Base-by-base conservation (phyloP, 208 protist species). In the Leishmania amazonensis region DNA sequence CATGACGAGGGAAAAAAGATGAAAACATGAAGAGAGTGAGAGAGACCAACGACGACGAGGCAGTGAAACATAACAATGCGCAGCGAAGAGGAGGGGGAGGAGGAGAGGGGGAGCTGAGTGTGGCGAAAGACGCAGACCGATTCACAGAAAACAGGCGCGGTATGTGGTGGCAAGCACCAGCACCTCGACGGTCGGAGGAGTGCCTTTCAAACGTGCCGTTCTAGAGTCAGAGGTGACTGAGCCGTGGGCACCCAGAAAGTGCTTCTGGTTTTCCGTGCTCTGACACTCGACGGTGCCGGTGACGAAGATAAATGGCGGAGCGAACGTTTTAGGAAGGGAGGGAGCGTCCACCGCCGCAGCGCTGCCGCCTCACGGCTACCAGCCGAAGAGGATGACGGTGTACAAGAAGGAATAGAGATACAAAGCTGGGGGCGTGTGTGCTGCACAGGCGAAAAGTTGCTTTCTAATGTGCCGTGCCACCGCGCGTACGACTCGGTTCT, bases 241-340 rank as follows among this genome's bases (percentile, higher is more conserved):
- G 17, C 24, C 7, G 24, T 62, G 57, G 19, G 60, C 60, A 40
- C 9, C 11, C 9, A 19, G 60, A 31, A 38, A 65, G 28, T 65
- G 60, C 60, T 11, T n/a, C n/a, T 65, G 24, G n/a, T 31, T 15
- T 65, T 19, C n/a, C 11, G n/a, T 40, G 11, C 13, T 0, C n/a
- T 3, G 1, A 65, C n/a, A 11, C 24, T 5, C 11, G 5, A 38
- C 0, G n/a, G n/a, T 38, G 2, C 60, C 60, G 38, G 60, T 11
- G n/a, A 65, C 38, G n/a, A 2, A 65, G n/a, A 65, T 15, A 6
- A 19, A 17, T 13, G 98, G 38, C 11, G 67, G 21, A 13, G 67
- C 7, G 11, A 1, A n/a, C 0, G 40, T 40, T 24, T 3, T 8
- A 13, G 19, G 21, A 8, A 72, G 38, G 3, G 19, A 31, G 15